These are phyloP conservation scores for Decorospora gaudefroyi DNA, from an alignment of 2,329 filamentous ascomycete genomes.

Conservation along the genomic window DNA sequence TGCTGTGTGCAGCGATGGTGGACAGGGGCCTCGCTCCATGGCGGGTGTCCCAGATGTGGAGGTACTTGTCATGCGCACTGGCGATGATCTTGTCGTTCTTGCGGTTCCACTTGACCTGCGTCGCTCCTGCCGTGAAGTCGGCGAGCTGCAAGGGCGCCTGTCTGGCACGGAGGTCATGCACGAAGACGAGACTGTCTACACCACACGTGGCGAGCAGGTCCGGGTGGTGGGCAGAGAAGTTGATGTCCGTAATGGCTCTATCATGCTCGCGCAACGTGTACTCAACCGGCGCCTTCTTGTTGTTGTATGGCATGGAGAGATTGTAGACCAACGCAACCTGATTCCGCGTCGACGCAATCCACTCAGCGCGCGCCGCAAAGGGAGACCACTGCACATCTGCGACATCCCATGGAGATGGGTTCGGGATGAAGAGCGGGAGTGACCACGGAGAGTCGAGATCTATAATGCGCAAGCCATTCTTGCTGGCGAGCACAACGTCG, in stretches of 20 bases:
- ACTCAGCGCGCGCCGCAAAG: slow-evolving; percentile 85
- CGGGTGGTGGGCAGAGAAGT: slow-evolving; percentile 91
- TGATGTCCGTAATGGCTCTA: slow-evolving; percentile 92
- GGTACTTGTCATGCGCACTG: slow-evolving; percentile 84
- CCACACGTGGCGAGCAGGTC: slow-evolving; percentile 88
- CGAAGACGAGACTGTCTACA: slow-evolving; percentile 90
- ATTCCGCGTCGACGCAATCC: slow-evolving; percentile 93
- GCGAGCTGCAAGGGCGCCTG: slow-evolving; percentile 61
- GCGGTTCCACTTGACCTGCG: slow-evolving; percentile 93
- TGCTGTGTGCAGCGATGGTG: slow-evolving; percentile 84
- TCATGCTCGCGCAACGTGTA: slow-evolving; percentile 84
- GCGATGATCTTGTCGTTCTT: slow-evolving; percentile 85
- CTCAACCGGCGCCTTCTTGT: slow-evolving; percentile 77
- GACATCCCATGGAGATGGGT: slow-evolving; percentile 90
- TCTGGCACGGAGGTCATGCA: slow-evolving; percentile 77
- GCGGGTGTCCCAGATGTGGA: slow-evolving; percentile 89
- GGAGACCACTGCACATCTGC: slow-evolving; percentile 97
- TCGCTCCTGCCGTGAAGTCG: slow-evolving; percentile 91
- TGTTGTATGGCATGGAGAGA: slow-evolving; percentile 61
- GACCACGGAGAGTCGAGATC: slow-evolving; percentile 89
- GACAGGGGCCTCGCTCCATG: slow-evolving; percentile 76
- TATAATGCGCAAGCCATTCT: slow-evolving; percentile 86
- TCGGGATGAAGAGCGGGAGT: slow-evolving; percentile 80
- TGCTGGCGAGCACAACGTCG: slow-evolving; percentile 84
- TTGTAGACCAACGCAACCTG: slow-evolving; percentile 96